Evolutionary conservation across 208 protist genomes (phyloP).

Genomic region (Jaenimonas drosophilae): DNA sequence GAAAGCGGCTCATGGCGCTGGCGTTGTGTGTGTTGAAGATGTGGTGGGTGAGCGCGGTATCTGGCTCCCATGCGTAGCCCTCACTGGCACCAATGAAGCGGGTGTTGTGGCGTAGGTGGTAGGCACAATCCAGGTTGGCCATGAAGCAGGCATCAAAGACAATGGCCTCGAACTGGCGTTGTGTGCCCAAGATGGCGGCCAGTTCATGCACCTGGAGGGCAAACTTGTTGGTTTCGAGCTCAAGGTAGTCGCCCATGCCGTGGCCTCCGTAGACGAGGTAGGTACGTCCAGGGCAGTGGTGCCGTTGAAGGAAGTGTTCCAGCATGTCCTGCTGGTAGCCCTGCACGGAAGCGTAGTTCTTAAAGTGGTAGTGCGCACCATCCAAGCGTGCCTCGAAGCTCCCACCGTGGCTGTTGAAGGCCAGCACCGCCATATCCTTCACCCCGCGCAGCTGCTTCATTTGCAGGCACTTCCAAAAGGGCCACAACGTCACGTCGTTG

Average conservation of each 20-base stretch:
- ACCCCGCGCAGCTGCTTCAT: constrained; percentile 75
- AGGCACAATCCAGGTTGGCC: constrained; percentile 77
- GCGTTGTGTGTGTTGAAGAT: constrained; percentile 79
- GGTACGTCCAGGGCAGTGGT: constrained; percentile 54
- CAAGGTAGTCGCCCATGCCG: constrained; percentile 83
- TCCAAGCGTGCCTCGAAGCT: constrained; percentile 82
- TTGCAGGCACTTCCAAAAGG: constrained; percentile 85
- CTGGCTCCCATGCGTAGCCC: constrained; percentile 81
- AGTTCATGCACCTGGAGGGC: constrained; percentile 72
- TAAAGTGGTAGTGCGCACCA: constrained; percentile 47
- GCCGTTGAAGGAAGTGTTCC: constrained; percentile 42
- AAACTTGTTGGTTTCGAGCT: constrained; percentile 48
- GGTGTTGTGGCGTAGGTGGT: constrained; percentile 77
- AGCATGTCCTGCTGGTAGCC: constrained; percentile 66
- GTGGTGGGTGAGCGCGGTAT: constrained; percentile 65
- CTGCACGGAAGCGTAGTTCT: constrained; percentile 58
- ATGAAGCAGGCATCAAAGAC: constrained; percentile 86
- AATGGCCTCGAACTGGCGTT: constrained; percentile 65
- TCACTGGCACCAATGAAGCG: constrained; percentile 72
- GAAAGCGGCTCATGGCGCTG: constrained; percentile 55
- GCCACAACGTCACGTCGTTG: constrained; percentile 81
- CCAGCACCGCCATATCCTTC: constrained; percentile 67
- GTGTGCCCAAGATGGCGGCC: constrained; percentile 34
- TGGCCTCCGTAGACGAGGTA: constrained; percentile 86
- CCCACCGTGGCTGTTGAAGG: constrained; percentile 79